Base-by-base conservation (phyloP, 208 protist genomes). In the Wallacemonas rigidus region DNA sequence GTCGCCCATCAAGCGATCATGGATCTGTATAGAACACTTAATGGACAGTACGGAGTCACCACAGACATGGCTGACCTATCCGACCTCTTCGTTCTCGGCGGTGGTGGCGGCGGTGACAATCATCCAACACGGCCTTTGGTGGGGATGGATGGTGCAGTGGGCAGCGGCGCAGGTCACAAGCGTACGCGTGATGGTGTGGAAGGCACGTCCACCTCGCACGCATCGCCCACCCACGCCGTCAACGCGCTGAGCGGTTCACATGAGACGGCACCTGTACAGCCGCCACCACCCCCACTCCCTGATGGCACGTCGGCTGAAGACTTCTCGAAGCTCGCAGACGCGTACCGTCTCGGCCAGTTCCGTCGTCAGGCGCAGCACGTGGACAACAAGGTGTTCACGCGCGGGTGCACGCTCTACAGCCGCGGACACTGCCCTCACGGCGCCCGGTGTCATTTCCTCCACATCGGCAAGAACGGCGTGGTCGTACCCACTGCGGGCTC, bases 321-420 rank as follows among this genome's bases (percentile, higher is more conserved):
- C 44, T 76, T 80, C 17, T 57, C 70, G 2, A 70, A 86, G 64
- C 76, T 80, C 47, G 62, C 81, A 44, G 85, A 95, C 51, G 82
- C 89, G 67, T 95, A 95, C 68, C 80, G 89, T 11, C 80, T 92
- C 35, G 79, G 77, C 17, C 89, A 95, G 73, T 82, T 95, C 55
- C 78, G 85, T 12, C 79, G 83, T 17, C 92, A 92, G 71, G 85
- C 84, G 26, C 82, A 82, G 56, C 87, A 92, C 67, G 81, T 89
- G 26, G 83, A 89, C 70, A 90, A 82, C 62, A 77, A 69, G 14
- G 55, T 82, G 58, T 89, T 77, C 63, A 75, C 70, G 9, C 26
- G 17, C 8, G 56, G 41, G 60, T 15, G 36, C 36, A 26, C 60
- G 60, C 60, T 45, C 69, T 79, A 80, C 65, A 89, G 82, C 9